Evolutionary conservation across 331 rosid genomes (phyloP), one percentile per base, ranked within the genome.

Genomic region (Arachis monticola): DNA sequence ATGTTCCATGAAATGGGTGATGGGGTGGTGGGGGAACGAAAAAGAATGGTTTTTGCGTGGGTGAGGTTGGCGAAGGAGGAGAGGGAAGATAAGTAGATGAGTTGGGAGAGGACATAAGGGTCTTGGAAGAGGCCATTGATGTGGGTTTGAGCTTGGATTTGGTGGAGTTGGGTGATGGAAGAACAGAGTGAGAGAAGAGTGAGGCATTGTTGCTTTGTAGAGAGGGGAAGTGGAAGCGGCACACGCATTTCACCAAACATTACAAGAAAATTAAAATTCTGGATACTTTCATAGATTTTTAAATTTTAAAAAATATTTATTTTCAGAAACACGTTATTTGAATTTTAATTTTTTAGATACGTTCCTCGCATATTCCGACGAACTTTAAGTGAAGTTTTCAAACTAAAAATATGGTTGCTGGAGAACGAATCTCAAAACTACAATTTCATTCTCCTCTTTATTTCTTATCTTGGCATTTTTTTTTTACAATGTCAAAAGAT

Each of bases 1-100:
- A 91, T 75, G 83, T 90, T 94, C 93, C 93, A 94, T 0, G 96
- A 87, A 69, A 79, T 81, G 1, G 85, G 86, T 17, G 87, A 81
- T 11, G 80, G 66, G 35, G 73, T 50, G 10, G 64, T 50, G 63
- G 53, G 44, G 32, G 76, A 79, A 32, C 56, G 69, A 41, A 35
- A 30, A 74, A 89, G 80, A 57, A 94, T 87, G 22, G 69, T 11
- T 51, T 81, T 85, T 0, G 92, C 96, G 52, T 87, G 80, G 72
- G 13, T 11, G 45, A 94, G 86, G 75, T 79, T 77, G 57, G 74
- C 77, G 70, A 76, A 81, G 71, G 89, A 78, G 32, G 92, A 87
- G 27, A 87, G 50, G 42, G 92, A 79, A 56, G 78, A 92, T 46
- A 70, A 6, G 75, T 88, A 90, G 60, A 94, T 72, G 74, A 94